Base-by-base conservation (phyloP, 345 rosid genomes). In the Brassica cretica region DNA sequence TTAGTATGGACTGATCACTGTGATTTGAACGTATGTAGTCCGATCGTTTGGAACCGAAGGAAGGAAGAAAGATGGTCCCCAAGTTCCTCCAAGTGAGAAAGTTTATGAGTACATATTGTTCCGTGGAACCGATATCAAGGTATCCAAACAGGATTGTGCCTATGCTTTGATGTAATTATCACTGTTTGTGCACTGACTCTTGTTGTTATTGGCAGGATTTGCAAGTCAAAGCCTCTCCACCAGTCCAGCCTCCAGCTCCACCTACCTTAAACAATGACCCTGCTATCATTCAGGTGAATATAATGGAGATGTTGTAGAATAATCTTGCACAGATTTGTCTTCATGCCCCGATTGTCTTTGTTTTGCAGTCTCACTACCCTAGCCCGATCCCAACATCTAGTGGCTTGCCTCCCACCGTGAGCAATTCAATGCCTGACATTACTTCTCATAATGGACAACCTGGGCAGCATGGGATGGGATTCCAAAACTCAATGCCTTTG, bases 201-300 rank as follows among this genome's bases (percentile, higher is more conserved):
- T 71, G 69, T 71, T 33, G 12, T 24, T 74, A 72, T 64, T 75
- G 76, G 59, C 84, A 94, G 98, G 98, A 94, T 80, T 85, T 94
- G 74, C 98, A 91, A 85, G 98, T 94, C 69, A 94, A 91, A 83
- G 90, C 96, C 69, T 91, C 96, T 73, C 91, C 96, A 25, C 96
- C 93, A 59, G 91, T 73, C 71, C 94, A 89, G 83, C 81, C 96
- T 49, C 33, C 85, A 19, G 78, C 96, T 49, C 33, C 84, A n/a
- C 89, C 87, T 2, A 83, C 89, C 55, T 81, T 91, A 64, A 88
- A 89, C 83, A 90, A 92, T 83, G 98, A 94, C 68, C 97, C 97
- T 8, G 97, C 97, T 76, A 94, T 94, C 33, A 94, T 94, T 73
- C 98, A 94, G 96, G 97, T 94, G 70, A 76, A 12, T 58, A 21